Evolutionary conservation across 1,139 yeast genomes (phyloP), one percentile per base, ranked within the genome.

Genomic region (Pichia sp.): DNA sequence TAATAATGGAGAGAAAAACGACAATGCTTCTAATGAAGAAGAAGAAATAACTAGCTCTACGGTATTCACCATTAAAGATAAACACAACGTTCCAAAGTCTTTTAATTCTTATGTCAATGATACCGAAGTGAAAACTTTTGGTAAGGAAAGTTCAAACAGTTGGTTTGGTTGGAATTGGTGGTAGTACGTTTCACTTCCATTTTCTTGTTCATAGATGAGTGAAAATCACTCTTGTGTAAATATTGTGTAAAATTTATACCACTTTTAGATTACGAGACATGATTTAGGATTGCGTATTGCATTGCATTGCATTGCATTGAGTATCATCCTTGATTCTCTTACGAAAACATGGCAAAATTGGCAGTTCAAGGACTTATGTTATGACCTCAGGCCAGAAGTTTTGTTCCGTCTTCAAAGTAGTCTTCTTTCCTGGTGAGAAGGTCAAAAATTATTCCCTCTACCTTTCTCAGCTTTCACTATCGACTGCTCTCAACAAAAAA

Each of bases 31-130:
- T 26, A 51, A 58, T 26, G 60, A 55, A 37, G 55, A 54, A 28
- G 62, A 56, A 16, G 59, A 61, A 3, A 44, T 48, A n/a, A 47
- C 57, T 2, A 46, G 55, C 1, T 52, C 56, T 28, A 59, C 55
- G 11, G 48, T 50, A 4, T 60, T 57, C 39, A 52, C 52, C 33
- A 50, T 60, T 5, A 53, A 54, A 33, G 48, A 52, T 6, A 57
- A 53, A 41, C 39, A 46, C 6, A 46, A 44, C 16, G 48, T 60
- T 26, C 62, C 64, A 10, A 54, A 49, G 33, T 44, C 55, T 3
- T 60, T 60, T 46, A 59, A 58, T 40, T 46, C 60, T 3, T 60
- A 46, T 44, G 53, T 53, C 38, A 58, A 55, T 31, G 50, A 56
- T 44, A 49, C 59, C 3, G 57, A 55, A 10, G 58, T 56, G 11